Base-by-base conservation (phyloP, 495 filamentous ascomycete genomes). In the Xylaria palmicola region DNA sequence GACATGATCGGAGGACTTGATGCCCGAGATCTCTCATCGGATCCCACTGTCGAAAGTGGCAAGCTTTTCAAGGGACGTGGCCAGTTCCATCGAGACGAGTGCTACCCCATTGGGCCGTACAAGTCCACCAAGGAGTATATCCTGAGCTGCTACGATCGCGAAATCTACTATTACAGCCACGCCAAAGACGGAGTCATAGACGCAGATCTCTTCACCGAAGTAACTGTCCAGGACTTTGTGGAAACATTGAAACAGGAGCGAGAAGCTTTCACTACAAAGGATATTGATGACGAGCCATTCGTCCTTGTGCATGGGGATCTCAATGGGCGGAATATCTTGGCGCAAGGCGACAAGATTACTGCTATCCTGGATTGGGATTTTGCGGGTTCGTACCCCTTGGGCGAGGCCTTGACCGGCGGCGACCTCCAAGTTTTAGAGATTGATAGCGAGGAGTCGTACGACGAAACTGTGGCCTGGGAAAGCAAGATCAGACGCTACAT, bases 311-410 rank as follows among this genome's bases (percentile, higher is more conserved):
- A 53, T 15, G 50, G 50, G 6, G 50, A 53, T 22, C 10, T 53
- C 6, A 17, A 26, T 2, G 50, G 32, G 22, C n/a, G 50, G 13
- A 53, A 53, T 22, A 40, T 53, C 30, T 53, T 53, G 34, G 34
- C 34, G 0, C 9, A 32, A 5, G 50, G 50, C 20, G 50, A 53
- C 17, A 32, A 53, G 22, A 53, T 53, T 1, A 39, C 30, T 3
- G 34, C 50, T 6, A 22, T 53, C 2, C 7, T 53, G 3, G 50
- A 53, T 34, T 53, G 50, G 50, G 50, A 53, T n/a, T 53, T 53
- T 40, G 50, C 50, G 19, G 50, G 50, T 19, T 40, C 34, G 1
- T 53, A 39, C 26, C 50, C 50, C 7, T 4, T 53, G 19, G 39
- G 50, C 22, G 50, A 53, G 17, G 7, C 50, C 15, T 40, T 53